phyloP scores from a whole-genome alignment of 2,329 filamentous ascomycete genomes.

The Aspergillus pseudoglaucus region DNA sequence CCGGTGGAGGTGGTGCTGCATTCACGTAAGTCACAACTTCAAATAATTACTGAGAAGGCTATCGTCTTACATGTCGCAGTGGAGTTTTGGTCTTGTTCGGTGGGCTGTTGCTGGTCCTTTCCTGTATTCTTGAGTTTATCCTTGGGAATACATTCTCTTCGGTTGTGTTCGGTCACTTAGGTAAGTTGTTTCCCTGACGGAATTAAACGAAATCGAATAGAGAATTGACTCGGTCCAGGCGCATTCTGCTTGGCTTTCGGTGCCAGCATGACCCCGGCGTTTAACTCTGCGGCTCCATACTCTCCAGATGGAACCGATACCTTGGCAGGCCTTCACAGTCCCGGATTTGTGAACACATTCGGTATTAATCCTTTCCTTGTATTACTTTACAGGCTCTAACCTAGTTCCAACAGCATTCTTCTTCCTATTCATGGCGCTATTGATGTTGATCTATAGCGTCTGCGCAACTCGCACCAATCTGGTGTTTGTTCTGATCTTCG shows the following conservation, averaged over 20 bases:
- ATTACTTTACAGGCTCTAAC: not conserved
- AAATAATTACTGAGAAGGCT: not conserved
- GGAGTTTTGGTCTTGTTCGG: conserved; percentile 31
- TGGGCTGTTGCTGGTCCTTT: conserved; percentile 27
- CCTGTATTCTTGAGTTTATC: conserved; percentile 28
- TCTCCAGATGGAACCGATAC: conserved; percentile 4
- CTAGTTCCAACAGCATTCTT: conserved; percentile 4
- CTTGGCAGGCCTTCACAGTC: conserved; percentile 7
- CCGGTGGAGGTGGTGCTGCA: conserved; percentile 7
- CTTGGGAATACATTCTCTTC: conserved; percentile 27
- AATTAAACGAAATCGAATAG: not conserved
- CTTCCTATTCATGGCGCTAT: conserved; percentile 8
- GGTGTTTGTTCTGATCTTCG: conserved; percentile 5
- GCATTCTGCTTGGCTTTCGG: conserved; percentile 10
- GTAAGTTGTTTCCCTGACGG: not conserved
- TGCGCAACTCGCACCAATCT: conserved; percentile 8
- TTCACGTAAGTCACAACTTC: conserved; percentile 9
- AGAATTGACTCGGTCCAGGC: conserved; percentile 3
- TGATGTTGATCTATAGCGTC: conserved; percentile 8
- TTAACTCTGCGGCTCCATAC: conserved; percentile 9
- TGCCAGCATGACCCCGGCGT: conserved; percentile 7
- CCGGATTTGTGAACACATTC: conserved; percentile 9
- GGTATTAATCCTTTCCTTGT: conserved; percentile 1
- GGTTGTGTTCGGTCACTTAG: conserved; percentile 17
- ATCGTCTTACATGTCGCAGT: conserved; percentile 7